These are phyloP conservation scores for Fraxinus greggii DNA, from an alignment of 305 asterid genomes.

Conservation along the genomic window DNA sequence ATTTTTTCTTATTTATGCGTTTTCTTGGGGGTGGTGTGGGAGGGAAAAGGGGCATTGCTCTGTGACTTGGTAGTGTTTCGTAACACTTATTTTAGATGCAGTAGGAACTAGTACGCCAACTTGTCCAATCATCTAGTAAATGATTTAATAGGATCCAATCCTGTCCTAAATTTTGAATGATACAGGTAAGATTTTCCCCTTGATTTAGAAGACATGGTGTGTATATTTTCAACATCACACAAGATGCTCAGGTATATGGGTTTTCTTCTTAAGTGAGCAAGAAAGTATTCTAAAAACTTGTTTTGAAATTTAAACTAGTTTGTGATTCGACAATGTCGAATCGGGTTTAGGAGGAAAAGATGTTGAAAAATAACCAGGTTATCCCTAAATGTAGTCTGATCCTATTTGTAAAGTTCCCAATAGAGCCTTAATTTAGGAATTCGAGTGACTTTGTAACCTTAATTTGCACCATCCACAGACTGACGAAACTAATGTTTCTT, in stretches of 20 bases:
- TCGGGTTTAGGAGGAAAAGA: neutral
- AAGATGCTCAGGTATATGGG: neutral
- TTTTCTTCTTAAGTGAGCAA: neutral
- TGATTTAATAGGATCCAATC: neutral
- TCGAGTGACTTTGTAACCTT: neutral
- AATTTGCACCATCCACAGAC: neutral
- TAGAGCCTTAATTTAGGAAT: neutral
- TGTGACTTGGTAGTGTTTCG: neutral
- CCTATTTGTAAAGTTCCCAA: neutral
- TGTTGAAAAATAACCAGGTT: neutral
- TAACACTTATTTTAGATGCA: neutral
- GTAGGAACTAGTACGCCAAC: neutral
- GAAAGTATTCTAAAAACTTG: neutral
- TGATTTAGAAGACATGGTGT: neutral
- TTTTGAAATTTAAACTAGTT: neutral
- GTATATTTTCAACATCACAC: neutral
- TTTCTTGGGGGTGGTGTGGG: neutral
- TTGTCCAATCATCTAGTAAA: neutral
- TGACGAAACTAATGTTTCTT: neutral
- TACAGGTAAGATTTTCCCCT: neutral
- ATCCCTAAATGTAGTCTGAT: neutral
- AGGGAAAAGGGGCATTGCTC: neutral
- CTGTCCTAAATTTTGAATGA: neutral
- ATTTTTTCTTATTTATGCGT: neutral
- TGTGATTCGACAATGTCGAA: neutral